These are phyloP conservation scores for Colletotrichum lindemuthianum DNA, from an alignment of 2,329 filamentous ascomycete species.

Conservation along the genomic window DNA sequence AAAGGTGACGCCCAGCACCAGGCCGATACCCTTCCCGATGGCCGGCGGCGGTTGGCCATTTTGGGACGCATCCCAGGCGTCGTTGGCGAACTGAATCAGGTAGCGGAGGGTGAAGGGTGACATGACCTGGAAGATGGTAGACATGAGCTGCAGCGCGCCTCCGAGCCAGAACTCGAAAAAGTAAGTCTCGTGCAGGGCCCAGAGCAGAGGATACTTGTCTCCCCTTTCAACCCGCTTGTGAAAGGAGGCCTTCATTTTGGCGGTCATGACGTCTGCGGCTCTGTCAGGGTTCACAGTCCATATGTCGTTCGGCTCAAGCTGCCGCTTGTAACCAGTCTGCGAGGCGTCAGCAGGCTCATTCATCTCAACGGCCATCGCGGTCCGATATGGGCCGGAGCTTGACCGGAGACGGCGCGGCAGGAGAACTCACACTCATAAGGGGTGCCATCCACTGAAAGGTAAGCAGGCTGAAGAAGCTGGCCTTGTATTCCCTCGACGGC, in stretches of 20 bases:
- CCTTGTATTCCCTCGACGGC: conserved; percentile 75
- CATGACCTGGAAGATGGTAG: conserved; percentile 81
- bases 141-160: conserved; percentile 77
- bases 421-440: conserved; percentile 75
- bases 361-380: neutral
- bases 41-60: conserved; percentile 65
- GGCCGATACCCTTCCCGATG: conserved; percentile 80
- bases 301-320: conserved; percentile 84
- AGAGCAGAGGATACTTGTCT: conserved; percentile 77
- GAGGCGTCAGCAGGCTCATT: neutral
- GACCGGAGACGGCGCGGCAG: neutral
- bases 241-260: conserved; percentile 74
- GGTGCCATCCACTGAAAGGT: conserved; percentile 93
- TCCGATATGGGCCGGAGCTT: neutral
- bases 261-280: conserved; percentile 74
- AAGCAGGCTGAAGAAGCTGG: conserved; percentile 77
- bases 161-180: conserved; percentile 86
- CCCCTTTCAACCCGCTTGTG: conserved; percentile 73
- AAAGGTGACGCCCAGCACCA: conserved; percentile 83
- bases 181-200: conserved; percentile 88
- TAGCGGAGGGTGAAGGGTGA: conserved; percentile 87
- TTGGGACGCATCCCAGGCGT: conserved; percentile 76
- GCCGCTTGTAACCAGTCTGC: conserved; percentile 84
- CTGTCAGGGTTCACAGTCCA: conserved; percentile 89
- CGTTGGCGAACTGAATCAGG: conserved; percentile 84